Base-by-base conservation (phyloP, 129 eudicot species). In the Artemisia argyi region DNA sequence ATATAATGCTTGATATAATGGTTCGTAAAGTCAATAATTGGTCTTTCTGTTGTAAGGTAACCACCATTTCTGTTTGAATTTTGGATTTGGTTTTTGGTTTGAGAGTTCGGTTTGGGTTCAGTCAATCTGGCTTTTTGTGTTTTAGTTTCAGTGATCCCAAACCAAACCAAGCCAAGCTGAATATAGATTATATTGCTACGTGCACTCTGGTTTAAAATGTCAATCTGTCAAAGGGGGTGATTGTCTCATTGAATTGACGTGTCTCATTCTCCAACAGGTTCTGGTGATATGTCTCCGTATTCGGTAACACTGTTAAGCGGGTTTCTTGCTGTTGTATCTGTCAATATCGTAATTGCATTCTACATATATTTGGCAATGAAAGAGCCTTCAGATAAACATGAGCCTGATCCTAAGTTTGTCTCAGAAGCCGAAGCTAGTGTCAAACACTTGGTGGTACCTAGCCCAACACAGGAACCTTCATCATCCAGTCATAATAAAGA, bases 401-500 rank as follows among this genome's bases (percentile, higher is more conserved):
- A 83, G 74, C 96, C 96, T 5, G 95, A 93, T 82, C 85, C 95
- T 73, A 83, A 77, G 50, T 93, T 93, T 69, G 80, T 93, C n/a
- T 87, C 95, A 13, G 91, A 87, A 62, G 95, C 96, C 7, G 84
- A 85, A 74, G 94, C 95, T 11, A 85, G 95, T 74, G 54, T 83
- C 20, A 73, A 68, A 56, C 91, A 83, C 66, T 56, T 83, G 74
- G 74, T 26, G 68, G 74, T 28, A 47, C 53, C 83, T 61, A 69
- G 49, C 47, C 7, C 74, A 73, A 53, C 71, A 63, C 78, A 73
- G 9, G 76, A 70, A 77, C 63, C 83, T 50, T 77, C 83, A 56
- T 72, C 83, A 11, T 48, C 66, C 13, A 15, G 17, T 14, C 65
- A 32, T 70, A 74, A 69, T 49, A 84, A 87, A 59, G 71, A 79